Evolutionary conservation across 1,284 basidiomycete species (phyloP).

Genomic region (Termitomyces sp.): DNA sequence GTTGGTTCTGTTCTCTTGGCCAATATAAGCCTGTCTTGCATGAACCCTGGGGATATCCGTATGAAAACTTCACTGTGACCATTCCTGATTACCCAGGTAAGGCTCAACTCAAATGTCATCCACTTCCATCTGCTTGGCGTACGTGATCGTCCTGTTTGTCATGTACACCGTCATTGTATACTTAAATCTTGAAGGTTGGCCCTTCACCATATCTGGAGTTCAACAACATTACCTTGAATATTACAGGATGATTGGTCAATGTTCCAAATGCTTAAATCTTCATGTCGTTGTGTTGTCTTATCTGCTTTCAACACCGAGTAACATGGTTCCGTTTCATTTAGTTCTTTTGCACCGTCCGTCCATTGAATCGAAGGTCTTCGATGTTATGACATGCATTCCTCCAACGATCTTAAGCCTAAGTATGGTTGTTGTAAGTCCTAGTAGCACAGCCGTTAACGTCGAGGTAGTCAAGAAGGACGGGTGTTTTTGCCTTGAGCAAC

Average conservation of each 20-base stretch:
- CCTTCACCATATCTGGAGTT: too few species aligned
- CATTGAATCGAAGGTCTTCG: conserved; percentile 32
- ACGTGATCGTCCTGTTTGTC: background rate
- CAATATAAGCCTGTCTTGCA: background rate
- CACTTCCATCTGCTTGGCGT: background rate
- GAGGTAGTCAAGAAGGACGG: too few species aligned
- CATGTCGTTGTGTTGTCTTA: background rate
- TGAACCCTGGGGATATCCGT: background rate
- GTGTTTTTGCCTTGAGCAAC: too few species aligned
- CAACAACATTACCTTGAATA: background rate
- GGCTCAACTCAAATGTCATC: background rate
- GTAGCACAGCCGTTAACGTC: too few species aligned
- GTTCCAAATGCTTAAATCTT: background rate
- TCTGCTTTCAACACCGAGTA: background rate
- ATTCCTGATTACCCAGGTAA: background rate
- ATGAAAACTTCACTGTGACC: background rate
- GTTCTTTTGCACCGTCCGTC: too few species aligned
- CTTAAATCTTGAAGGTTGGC: too few species aligned
- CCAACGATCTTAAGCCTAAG: conserved; percentile 14
- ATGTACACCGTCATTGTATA: too few species aligned
- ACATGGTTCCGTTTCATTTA: too few species aligned
- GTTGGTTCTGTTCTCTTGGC: too few species aligned
- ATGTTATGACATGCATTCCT: conserved; percentile 32
- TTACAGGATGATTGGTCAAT: background rate
- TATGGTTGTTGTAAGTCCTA: too few species aligned